Conservation (phyloP, 2,329 filamentous ascomycete genomes). For the Emergomyces africanus region DNA sequence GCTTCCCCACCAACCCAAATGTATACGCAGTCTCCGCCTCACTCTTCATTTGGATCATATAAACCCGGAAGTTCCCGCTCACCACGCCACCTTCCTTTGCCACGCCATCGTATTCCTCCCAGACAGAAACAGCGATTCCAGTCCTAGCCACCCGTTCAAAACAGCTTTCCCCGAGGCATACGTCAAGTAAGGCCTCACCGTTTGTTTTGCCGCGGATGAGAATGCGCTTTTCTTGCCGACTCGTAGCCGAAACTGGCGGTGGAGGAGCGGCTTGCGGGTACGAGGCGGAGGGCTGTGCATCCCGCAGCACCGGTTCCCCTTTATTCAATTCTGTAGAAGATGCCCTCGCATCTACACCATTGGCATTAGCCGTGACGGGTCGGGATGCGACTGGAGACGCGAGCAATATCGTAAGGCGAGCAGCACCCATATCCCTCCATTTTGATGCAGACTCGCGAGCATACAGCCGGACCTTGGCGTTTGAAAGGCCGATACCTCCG, state of each 20-base stretch:
- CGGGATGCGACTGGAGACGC: slow-evolving; percentile 18
- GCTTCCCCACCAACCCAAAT: slow-evolving; percentile 40
- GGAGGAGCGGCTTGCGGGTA: slow-evolving; percentile 10
- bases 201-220: slow-evolving; percentile 59
- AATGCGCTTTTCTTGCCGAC: slow-evolving; percentile 71
- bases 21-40: slow-evolving; percentile 43
- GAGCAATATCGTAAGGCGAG: slow-evolving; percentile 68
- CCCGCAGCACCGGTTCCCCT: background rate
- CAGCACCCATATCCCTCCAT: slow-evolving; percentile 87
- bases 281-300: background rate
- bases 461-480: slow-evolving; percentile 79
- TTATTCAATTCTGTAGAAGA: background rate
- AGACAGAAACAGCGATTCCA: slow-evolving; percentile 80
- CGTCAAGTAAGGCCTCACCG: slow-evolving; percentile 61
- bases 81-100: slow-evolving; percentile 47
- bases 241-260: slow-evolving; percentile 24
- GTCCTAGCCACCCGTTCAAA: slow-evolving; percentile 74
- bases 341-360: background rate
- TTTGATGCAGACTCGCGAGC: slow-evolving; percentile 60
- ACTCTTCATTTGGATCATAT: slow-evolving; percentile 51
- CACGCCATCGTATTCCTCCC: slow-evolving; percentile 58
- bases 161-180: slow-evolving; percentile 69
- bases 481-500: slow-evolving; percentile 51
- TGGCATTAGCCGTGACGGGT: slow-evolving; percentile 27
- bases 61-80: slow-evolving; percentile 44